Evolutionary conservation across 2,329 filamentous ascomycete genomes (phyloP), one percentile per base, ranked within the genome.

Genomic region (Eutypella sp.): DNA sequence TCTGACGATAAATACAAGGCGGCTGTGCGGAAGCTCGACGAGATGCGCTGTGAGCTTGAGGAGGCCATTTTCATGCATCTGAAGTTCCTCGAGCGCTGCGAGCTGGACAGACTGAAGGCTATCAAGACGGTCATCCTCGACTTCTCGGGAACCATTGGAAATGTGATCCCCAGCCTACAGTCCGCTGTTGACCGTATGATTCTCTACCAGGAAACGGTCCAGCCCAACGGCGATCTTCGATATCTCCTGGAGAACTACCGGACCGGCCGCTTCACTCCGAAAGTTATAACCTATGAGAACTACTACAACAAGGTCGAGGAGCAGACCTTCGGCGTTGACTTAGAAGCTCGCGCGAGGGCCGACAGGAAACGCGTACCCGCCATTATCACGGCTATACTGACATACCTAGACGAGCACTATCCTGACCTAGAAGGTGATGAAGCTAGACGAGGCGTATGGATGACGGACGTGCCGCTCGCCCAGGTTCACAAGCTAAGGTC

Each of bases 281-380:
- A 82, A 59, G 92, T 97, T 23, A 83, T 90, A 40, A 86, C 89
- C 3, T 99, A 99, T 67, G 93, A 99, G 70, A 99, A 97, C 67
- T 99, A 99, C 71, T 99, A 99, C 74, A 96, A 96, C 68, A 90
- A 88, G 54, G 90, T 96, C 20, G 93, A 96, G 65, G 91, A 96
- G 63, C 91, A 97, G 76, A 96, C 89, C 1, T 99, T 97, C 63
- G 93, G 95, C 54, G 90, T 99, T 45, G 95, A 99, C 62, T 81
- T 99, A n/a, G 93, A 99, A 69, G 90, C 92, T 31, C 79, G 93
- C 55, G 93, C 93, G 39, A 79, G 92, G 55, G 91, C 89, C 42
- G 93, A 99, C 67, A 86, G 91, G 67, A 99, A 99, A 71, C 87
- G 93, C 41, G 93, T 99, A 19, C 93, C 93, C 16, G 75, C 95